Base-by-base conservation (phyloP, 805 yeast genomes). In the Middelhovenomyces tepae region DNA sequence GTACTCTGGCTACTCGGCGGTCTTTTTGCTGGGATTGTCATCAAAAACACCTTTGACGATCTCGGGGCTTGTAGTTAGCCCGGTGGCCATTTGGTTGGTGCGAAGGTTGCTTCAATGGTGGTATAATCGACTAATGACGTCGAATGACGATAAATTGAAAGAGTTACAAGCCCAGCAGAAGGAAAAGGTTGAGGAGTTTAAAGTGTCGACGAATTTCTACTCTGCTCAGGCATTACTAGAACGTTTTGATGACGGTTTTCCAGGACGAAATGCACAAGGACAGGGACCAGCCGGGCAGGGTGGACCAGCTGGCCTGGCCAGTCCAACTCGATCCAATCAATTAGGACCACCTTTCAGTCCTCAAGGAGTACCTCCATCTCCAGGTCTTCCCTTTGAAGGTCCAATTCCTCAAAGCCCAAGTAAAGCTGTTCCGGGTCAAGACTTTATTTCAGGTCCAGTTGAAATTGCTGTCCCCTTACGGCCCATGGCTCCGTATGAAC, bases 191-290 rank as follows among this genome's bases (percentile, higher is more conserved):
- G 80, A 77, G 15, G 81, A 75, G 40, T 61, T 81, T 55, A 82
- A 82, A 55, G 63, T 69, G 36, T 66, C 73, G 48, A 81, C 94
- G 10, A 79, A 82, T 43, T 89, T 74, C 54, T 71, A 79, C 46
- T 67, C 77, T 9, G 82, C 95, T 1, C 76, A 75, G 54, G 75
- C 79, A n/a, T 64, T 87, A 28, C 59, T 87, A 27, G 71, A 68
- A 32, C 66, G 86, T 47, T 86, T 71, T 44, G 83, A 79, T n/a
- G n/a, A n/a, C n/a, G n/a, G n/a, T n/a, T n/a, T n/a, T n/a, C n/a
- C n/a, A n/a, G n/a, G n/a, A n/a, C n/a, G n/a, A n/a, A n/a, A n/a
- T n/a, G n/a, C n/a, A 16, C 16, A 15, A 19, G 31, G 31, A 24
- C n/a, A 20, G 11, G 16, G 27, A 28, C 21, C 11, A 21, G 14